A percentile compares a stretch with the other conserved stretches of the same genome.
Evolutionary conservation across 2,329 filamentous ascomycete genomes (phyloP).

Genomic region (Fusarium odoratissimum): DNA sequence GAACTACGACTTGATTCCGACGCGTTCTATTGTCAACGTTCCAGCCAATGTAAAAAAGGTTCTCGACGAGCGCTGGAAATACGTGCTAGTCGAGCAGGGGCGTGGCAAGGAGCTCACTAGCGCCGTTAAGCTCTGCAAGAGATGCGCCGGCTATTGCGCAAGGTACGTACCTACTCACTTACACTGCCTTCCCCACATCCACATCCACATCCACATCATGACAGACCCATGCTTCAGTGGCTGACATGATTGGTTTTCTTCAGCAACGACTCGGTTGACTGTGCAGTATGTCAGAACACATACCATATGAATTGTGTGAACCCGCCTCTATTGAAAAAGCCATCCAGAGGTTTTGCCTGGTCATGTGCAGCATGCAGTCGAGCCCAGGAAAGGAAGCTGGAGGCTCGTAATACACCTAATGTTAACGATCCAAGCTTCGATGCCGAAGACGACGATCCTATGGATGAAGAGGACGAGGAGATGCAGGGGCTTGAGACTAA

Average conservation of each 20-base stretch:
- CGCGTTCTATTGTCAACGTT: conserved; percentile 92
- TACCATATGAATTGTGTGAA: conserved; percentile 99
- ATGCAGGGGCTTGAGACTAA: conserved; percentile 66
- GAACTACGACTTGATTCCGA: conserved; percentile 96
- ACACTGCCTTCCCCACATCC: conserved; percentile 31
- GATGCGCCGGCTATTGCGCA: conserved; percentile 90
- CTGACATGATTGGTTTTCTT: conserved; percentile 39
- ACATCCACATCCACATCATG: conserved; percentile 10
- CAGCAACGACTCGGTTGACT: conserved; percentile 95
- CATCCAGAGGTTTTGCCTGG: conserved; percentile 97
- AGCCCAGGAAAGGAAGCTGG: conserved; percentile 92
- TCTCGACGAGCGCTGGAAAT: conserved; percentile 95
- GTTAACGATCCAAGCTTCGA: conserved; percentile 76
- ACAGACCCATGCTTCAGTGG: conserved; percentile 29
- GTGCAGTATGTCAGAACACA: conserved; percentile 91
- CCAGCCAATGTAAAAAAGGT: conserved; percentile 95
- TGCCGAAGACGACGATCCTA: conserved; percentile 70
- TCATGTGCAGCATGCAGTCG: conserved; percentile 95
- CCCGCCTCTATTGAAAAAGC: conserved; percentile 92
- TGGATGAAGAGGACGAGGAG: conserved; percentile 79
- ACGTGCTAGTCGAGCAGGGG: conserved; percentile 92
- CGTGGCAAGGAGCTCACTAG: conserved; percentile 95
- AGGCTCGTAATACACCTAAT: conserved; percentile 87
- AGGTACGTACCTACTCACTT: conserved; percentile 67
- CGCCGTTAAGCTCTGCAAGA: conserved; percentile 95